phyloP scores from a whole-genome alignment of 306 rosid genomes.

The Castanopsis chinensis region DNA sequence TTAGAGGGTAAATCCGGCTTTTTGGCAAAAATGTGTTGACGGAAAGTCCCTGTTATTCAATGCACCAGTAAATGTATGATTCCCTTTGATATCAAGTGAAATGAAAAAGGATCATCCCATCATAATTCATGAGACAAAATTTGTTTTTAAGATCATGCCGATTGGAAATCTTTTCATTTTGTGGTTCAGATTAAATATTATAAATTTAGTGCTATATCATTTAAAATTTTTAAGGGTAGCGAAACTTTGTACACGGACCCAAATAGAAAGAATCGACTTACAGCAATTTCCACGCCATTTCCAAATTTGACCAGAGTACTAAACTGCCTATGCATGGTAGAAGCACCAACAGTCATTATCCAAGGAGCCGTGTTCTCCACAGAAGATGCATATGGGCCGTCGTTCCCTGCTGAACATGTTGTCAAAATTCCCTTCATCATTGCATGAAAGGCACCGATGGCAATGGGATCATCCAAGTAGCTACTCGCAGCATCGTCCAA shows the following conservation, averaged over 20 bases:
- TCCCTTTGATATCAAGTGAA: no score
- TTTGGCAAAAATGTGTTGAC: slow-evolving; percentile 54
- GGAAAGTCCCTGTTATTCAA: slow-evolving; percentile 49
- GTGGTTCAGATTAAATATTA: no score
- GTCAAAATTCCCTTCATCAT: slow-evolving; percentile 56
- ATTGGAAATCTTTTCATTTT: no score
- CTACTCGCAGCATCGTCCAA: no score
- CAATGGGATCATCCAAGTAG: slow-evolving; percentile 34
- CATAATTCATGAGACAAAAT: no score
- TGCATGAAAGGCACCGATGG: slow-evolving; percentile 29
- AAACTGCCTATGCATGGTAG: slow-evolving; percentile 46
- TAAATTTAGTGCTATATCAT: no score
- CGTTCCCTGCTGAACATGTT: slow-evolving; percentile 62
- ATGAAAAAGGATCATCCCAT: no score
- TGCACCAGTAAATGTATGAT: background rate
- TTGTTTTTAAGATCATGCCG: no score
- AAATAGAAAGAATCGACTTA: slow-evolving; percentile 20
- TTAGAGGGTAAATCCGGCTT: slow-evolving; percentile 58
- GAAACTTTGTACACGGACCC: background rate
- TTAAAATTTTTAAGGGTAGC: background rate
- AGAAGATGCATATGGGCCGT: slow-evolving; percentile 35
- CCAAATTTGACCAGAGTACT: slow-evolving; percentile 45
- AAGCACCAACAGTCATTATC: slow-evolving; percentile 71
- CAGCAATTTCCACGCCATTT: slow-evolving; percentile 38
- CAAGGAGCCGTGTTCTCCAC: slow-evolving; percentile 74